Evolutionary conservation across 139 green algal species (phyloP).

Genomic region (Auxenochlorella pyrenoidosa): DNA sequence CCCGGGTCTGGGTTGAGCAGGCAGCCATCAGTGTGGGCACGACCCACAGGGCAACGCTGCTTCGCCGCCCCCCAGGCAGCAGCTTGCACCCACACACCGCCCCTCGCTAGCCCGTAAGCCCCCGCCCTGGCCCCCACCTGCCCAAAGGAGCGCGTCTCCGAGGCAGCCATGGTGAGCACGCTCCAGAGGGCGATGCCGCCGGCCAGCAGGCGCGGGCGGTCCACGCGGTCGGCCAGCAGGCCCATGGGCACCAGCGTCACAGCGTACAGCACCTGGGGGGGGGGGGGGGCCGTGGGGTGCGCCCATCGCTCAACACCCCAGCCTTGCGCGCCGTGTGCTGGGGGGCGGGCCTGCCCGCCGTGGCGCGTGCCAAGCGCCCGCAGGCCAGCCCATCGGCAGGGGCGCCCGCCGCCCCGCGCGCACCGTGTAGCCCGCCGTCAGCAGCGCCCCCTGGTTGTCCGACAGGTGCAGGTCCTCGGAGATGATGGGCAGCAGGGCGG

Average conservation of each 20-base stretch:
- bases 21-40: too few relatives aligned
- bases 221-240: constrained; percentile 78
- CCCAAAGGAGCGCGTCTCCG: constrained; percentile 54
- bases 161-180: constrained; percentile 71
- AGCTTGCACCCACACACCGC: too few relatives aligned
- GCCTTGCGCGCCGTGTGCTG: too few relatives aligned
- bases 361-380: too few relatives aligned
- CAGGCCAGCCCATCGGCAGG: too few relatives aligned
- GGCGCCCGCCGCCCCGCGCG: background rate
- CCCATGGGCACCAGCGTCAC: constrained; percentile 84
- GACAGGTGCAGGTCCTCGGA: constrained; percentile 74
- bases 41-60: too few relatives aligned
- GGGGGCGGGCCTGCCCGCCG: too few relatives aligned
- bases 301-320: too few relatives aligned
- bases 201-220: constrained; percentile 78
- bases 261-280: constrained; percentile 80
- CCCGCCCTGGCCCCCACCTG: background rate
- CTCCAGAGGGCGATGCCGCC: constrained; percentile 74
- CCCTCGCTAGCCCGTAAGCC: background rate
- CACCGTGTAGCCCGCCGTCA: constrained; percentile 72
- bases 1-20: too few relatives aligned
- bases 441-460: constrained; percentile 69
- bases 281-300: background rate
- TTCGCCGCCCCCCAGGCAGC: too few relatives aligned
- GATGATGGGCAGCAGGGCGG: constrained; percentile 86